Evolutionary conservation across 805 yeast species (phyloP).

Genomic region (Citeromyces nyonsensis): DNA sequence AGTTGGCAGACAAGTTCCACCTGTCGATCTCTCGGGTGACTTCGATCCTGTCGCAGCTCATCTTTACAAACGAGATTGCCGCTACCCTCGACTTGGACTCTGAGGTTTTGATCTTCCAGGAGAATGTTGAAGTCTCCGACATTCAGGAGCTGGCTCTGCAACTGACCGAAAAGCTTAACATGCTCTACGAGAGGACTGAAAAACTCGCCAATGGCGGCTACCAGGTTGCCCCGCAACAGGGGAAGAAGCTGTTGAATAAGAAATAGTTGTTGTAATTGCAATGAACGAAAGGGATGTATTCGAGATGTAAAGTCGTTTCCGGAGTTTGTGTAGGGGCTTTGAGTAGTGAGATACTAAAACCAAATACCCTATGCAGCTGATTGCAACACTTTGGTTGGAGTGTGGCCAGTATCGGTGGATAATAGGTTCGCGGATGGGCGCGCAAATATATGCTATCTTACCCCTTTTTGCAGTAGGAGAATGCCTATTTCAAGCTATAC

Average conservation of each 20-base stretch:
- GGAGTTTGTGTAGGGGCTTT: neutral
- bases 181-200: constrained; percentile 74
- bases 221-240: constrained; percentile 5
- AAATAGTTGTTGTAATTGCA: neutral
- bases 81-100: constrained; percentile 63
- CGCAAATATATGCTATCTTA: no score
- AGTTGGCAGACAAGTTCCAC: constrained; percentile 53
- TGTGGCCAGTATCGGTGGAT: no score
- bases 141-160: constrained; percentile 80
- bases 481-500: no score
- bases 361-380: neutral
- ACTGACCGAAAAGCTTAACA: constrained; percentile 67
- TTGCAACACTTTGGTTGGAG: neutral
- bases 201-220: constrained; percentile 69
- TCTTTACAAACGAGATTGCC: constrained; percentile 59
- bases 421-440: no score
- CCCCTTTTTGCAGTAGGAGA: no score
- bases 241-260: neutral
- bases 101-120: constrained; percentile 47
- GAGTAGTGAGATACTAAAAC: neutral
- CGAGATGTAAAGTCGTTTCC: no score
- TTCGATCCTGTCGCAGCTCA: constrained; percentile 58
- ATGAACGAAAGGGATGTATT: neutral
- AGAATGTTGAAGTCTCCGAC: constrained; percentile 67
- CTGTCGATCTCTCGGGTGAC: constrained; percentile 38